These are phyloP conservation scores for Taphrina deformans DNA, from an alignment of 1,139 yeast genomes.

Conservation along the genomic window DNA sequence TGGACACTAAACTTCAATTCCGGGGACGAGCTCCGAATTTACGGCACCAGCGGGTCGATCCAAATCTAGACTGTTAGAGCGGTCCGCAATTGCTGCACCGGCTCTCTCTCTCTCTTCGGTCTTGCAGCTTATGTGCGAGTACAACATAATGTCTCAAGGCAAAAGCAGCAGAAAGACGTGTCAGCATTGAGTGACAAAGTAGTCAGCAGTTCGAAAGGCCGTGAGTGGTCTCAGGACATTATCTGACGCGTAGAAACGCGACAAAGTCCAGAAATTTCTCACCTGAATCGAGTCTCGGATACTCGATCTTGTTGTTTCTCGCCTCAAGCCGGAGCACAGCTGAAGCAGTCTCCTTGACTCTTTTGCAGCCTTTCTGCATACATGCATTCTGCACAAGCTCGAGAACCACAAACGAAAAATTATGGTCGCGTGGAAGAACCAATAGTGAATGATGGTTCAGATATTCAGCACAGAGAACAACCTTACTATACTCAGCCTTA, in stretches of 20 bases:
- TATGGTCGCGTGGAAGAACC: conserved; percentile 3
- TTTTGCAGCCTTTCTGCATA: neutral
- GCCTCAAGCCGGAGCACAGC: neutral
- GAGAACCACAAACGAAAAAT: neutral
- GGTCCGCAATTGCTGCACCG: neutral
- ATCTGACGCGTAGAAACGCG: conserved; percentile 4
- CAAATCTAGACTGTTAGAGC: conserved; percentile 5
- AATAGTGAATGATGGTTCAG: neutral
- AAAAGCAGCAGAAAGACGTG: neutral
- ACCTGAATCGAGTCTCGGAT: neutral
- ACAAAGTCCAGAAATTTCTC: neutral
- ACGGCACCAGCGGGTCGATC: neutral
- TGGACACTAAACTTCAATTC: neutral
- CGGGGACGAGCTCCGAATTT: conserved; percentile 6
- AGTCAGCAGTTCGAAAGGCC: neutral
- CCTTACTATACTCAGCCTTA: conserved; percentile 1
- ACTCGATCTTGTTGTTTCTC: neutral
- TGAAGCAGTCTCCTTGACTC: neutral
- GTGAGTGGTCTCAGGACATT: neutral
- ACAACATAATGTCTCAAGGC: neutral
- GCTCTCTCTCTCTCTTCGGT: neutral
- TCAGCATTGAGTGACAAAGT: neutral
- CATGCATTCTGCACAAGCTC: conserved; percentile 1
- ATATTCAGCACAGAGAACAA: neutral
- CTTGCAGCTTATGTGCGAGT: neutral